Evolutionary conservation across 257 asterid species (phyloP), one percentile per base, ranked within the genome.

Genomic region (Knoxia roxburghii): DNA sequence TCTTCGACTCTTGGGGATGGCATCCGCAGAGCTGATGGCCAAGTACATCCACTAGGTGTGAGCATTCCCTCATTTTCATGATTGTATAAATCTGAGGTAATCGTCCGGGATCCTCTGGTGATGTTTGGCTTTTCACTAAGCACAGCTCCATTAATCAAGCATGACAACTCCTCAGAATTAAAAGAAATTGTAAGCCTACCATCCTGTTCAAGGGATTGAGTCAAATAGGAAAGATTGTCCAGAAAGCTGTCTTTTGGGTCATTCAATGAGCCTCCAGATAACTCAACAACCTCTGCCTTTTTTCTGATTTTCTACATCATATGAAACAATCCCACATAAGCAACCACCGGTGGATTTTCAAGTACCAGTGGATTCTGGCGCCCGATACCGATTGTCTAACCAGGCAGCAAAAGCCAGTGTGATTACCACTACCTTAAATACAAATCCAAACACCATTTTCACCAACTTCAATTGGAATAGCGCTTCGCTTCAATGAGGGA

Each of bases 1-100:
- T n/a, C n/a, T n/a, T n/a, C n/a, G n/a, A n/a, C n/a, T 77, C 84
- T 87, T 26, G 96, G 97, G 54, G 95, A 84, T 58, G 98, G 97
- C 96, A 84, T 71, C 59, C 95, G 90, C 41, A 92, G 75, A 74
- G 96, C 96, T 54, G 97, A 78, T 75, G 96, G 95, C 68, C 54
- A 83, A 56, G 75, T 56, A 48, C 46, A 72, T 68, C 73, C 77
- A 71, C 71, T 73, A 27, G 68, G 64, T 58, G 69, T 52, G 75
- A 49, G 40, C 49, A 67, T 75, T 77, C 71, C 86, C 57, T 61
- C 79, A 76, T 49, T 72, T 66, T 63, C 78, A 12, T 58, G 72
- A 59, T 73, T 74, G 35, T 73, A 78, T 39, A 54, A 61, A 72
- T 73, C 81, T 73, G 73, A 68, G 68, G 52, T 68, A 72, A 62